Conservation (phyloP, 2,329 filamentous ascomycete genomes). For the Herpotrichia juniperi region DNA sequence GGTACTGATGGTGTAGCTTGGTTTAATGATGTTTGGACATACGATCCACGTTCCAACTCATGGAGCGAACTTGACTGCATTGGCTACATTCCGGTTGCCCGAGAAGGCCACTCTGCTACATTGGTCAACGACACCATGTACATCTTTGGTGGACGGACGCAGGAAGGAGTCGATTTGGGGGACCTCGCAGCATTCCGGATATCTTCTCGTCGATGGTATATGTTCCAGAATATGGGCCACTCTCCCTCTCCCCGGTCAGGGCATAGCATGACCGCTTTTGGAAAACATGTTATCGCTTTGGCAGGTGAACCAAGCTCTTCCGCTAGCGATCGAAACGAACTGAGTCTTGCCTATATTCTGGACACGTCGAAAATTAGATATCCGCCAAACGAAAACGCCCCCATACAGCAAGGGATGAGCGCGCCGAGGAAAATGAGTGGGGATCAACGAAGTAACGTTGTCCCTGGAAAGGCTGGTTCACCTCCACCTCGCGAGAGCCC, state of each 20-base stretch:
- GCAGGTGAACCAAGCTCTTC: slow-evolving; percentile 94
- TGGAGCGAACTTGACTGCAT: slow-evolving; percentile 95
- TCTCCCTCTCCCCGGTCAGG: slow-evolving; percentile 92
- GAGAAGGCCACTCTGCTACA: slow-evolving; percentile 92
- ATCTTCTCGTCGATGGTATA: slow-evolving; percentile 91
- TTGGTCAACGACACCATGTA: slow-evolving; percentile 99
- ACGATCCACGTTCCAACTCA: slow-evolving; percentile 79
- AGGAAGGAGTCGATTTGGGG: slow-evolving; percentile 89
- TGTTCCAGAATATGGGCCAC: slow-evolving; percentile 99
- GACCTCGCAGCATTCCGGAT: slow-evolving; percentile 88
- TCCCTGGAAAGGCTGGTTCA: slow-evolving; percentile 41
- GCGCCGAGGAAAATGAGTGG: slow-evolving; percentile 54
- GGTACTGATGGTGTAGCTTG: slow-evolving; percentile 94
- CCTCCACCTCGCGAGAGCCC: slow-evolving; percentile 52
- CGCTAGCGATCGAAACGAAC: slow-evolving; percentile 77
- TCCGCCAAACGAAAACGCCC: slow-evolving; percentile 70
- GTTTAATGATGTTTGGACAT: slow-evolving; percentile 99
- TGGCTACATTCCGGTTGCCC: slow-evolving; percentile 91
- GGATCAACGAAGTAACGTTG: slow-evolving; percentile 51
- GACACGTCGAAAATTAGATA: slow-evolving; percentile 97
- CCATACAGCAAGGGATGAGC: slow-evolving; percentile 33
- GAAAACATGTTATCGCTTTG: slow-evolving; percentile 89
- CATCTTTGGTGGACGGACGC: slow-evolving; percentile 93
- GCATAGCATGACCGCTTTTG: slow-evolving; percentile 96
- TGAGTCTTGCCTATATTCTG: slow-evolving; percentile 87